Evolutionary conservation across 163 green algal species (phyloP).

Genomic region (Scenedesmus sp.): DNA sequence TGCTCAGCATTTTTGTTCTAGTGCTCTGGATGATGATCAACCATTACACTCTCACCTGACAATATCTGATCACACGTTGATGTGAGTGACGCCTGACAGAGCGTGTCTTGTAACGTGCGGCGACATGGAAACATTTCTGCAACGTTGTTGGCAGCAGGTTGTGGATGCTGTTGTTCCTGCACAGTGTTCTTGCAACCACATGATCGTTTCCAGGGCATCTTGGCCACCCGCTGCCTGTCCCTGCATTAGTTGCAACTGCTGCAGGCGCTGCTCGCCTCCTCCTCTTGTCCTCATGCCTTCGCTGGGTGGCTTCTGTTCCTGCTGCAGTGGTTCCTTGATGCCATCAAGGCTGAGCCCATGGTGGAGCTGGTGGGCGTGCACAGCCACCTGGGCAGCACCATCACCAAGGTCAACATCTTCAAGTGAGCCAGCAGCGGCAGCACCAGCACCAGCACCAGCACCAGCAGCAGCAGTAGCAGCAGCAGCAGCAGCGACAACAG

Average conservation of each 20-base stretch:
- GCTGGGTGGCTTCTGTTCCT: too few relatives aligned
- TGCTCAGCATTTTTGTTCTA: not conserved
- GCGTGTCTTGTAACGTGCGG: not conserved
- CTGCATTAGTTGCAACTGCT: not conserved
- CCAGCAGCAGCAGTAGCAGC: not conserved
- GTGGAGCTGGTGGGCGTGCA: conserved; percentile 96
- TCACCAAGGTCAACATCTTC: conserved; percentile 90
- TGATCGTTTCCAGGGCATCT: too few relatives aligned
- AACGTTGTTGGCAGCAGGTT: not conserved
- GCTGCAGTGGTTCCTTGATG: conserved; percentile 95
- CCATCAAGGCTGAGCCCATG: conserved; percentile 84
- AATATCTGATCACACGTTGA: conserved; percentile 53
- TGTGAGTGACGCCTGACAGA: conserved; percentile 50
- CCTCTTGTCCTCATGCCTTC: too few relatives aligned
- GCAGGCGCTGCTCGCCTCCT: not conserved
- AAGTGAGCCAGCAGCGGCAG: not conserved
- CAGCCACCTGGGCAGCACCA: conserved; percentile 97
- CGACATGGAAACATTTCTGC: not conserved
- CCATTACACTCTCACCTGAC: conserved; percentile 53
- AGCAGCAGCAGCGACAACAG: not conserved
- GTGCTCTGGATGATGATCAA: conserved; percentile 46
- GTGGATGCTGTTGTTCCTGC: not conserved
- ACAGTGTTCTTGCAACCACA: too few relatives aligned
- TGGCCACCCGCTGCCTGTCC: too few relatives aligned
- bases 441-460: too few relatives aligned